These are phyloP conservation scores for Paecilomyces variotii DNA, from an alignment of 2,329 filamentous ascomycete species.

Conservation along the genomic window DNA sequence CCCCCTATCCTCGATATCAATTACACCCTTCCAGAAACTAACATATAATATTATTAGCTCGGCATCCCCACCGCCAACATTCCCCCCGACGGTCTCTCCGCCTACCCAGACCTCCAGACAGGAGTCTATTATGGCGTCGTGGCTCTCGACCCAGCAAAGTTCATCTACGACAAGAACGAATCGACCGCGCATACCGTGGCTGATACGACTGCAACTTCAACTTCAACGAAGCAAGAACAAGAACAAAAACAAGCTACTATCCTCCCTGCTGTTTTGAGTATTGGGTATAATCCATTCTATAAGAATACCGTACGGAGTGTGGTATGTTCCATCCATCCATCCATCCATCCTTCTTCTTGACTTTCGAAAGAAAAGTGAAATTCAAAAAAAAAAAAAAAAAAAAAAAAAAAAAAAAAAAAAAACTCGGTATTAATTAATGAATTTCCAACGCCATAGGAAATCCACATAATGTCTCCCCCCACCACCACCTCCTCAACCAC, in stretches of 20 bases:
- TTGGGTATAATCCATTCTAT: conserved; percentile 97
- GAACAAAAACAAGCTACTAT: conserved; percentile 31
- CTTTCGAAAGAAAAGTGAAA: too few species aligned
- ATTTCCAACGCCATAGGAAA: conserved; percentile 46
- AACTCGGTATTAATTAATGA: neutral
- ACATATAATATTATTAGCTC: conserved; percentile 47
- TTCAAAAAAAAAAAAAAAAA: too few species aligned
- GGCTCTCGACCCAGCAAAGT: conserved; percentile 49
- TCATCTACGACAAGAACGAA: conserved; percentile 13
- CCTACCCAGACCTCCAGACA: conserved; percentile 51
- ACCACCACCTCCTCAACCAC: conserved; percentile 26
- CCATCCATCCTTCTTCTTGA: neutral
- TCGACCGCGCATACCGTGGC: conserved; percentile 5
- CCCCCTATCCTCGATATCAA: too few species aligned
- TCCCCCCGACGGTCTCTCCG: conserved; percentile 59
- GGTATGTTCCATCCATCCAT: conserved; percentile 28
- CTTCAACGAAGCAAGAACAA: conserved; percentile 1
- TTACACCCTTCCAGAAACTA: neutral
- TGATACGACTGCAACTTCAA: conserved; percentile 6
- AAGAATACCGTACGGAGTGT: conserved; percentile 80
- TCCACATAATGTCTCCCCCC: conserved; percentile 78
- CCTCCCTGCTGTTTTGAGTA: conserved; percentile 85
- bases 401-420: too few species aligned
- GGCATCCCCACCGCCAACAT: conserved; percentile 95
- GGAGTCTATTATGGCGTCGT: conserved; percentile 96